A percentile compares a stretch with the other conserved stretches of the same genome.
These are phyloP conservation scores for Scheffersomyces segobiensis DNA, from an alignment of 1,139 yeast genomes.

Conservation along the genomic window DNA sequence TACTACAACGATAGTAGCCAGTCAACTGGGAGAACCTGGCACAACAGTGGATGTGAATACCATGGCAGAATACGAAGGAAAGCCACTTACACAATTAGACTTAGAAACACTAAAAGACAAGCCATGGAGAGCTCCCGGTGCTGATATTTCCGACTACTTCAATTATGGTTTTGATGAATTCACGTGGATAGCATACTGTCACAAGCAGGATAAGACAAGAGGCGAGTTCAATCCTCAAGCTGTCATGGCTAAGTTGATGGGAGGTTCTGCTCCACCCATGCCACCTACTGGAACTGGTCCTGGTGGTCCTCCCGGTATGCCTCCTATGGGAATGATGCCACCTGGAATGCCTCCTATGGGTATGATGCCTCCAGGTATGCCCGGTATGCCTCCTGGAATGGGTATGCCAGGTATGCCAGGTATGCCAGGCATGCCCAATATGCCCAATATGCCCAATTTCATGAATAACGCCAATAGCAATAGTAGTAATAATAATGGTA, in stretches of 20 bases:
- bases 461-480: conserved; percentile 11
- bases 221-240: conserved; percentile 73
- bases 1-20: conserved; percentile 35
- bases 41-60: conserved; percentile 70
- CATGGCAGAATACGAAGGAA: conserved; percentile 79
- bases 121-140: conserved; percentile 98
- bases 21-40: conserved; percentile 28
- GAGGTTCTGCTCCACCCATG: conserved; percentile 16
- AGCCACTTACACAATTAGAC: conserved; percentile 81
- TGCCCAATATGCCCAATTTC: conserved; percentile 23
- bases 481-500: conserved; percentile 2
- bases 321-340: conserved; percentile 21
- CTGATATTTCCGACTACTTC: conserved; percentile 90
- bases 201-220: conserved; percentile 80
- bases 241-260: conserved; percentile 46
- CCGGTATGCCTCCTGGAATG: conserved; percentile 16
- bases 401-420: conserved; percentile 16
- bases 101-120: conserved; percentile 83
- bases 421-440: conserved; percentile 24
- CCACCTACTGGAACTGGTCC: conserved; percentile 11
- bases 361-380: conserved; percentile 30
- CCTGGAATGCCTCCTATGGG: conserved; percentile 20
- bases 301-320: conserved; percentile 17
- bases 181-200: conserved; percentile 92
- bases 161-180: conserved; percentile 96